These are phyloP conservation scores for Moesziomyces sp. DNA, from an alignment of 1,284 basidiomycete genomes.

Conservation along the genomic window DNA sequence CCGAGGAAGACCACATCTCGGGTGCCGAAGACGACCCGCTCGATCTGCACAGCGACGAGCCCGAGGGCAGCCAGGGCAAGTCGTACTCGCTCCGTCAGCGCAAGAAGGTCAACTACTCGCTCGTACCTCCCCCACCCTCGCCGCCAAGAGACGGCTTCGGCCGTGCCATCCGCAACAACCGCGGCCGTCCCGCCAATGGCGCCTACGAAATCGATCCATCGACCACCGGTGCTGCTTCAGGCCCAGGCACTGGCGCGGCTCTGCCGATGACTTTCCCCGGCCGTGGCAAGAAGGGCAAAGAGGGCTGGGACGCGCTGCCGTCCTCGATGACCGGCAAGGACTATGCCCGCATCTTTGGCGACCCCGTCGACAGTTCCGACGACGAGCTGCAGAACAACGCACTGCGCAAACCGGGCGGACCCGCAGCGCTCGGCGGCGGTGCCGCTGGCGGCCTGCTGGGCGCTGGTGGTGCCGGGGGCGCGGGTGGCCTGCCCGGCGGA, in stretches of 20 bases:
- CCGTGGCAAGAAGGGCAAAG: slow-evolving; percentile 55
- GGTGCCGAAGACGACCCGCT: slow-evolving; percentile 46
- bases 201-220: slow-evolving; percentile 38
- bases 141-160: slow-evolving; percentile 62
- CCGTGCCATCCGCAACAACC: slow-evolving; percentile 42
- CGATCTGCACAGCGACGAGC: slow-evolving; percentile 52
- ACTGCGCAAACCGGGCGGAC: slow-evolving; percentile 39
- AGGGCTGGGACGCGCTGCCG: slow-evolving; percentile 56
- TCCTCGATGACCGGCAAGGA: slow-evolving; percentile 63
- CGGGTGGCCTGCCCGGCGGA: slow-evolving; percentile 46
- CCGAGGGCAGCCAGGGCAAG: slow-evolving; percentile 50
- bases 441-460: slow-evolving; percentile 48
- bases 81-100: slow-evolving; percentile 62
- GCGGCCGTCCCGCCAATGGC: slow-evolving; percentile 24
- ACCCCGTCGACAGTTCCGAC: slow-evolving; percentile 61
- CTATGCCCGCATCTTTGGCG: slow-evolving; percentile 63
- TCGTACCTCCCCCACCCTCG: slow-evolving; percentile 56
- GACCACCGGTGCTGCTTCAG: slow-evolving; percentile 16
- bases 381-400: slow-evolving; percentile 58
- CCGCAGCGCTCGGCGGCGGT: slow-evolving; percentile 32
- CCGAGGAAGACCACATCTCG: slow-evolving; percentile 40
- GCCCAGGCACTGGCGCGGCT: slow-evolving; percentile 8
- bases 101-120: slow-evolving; percentile 65
- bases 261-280: slow-evolving; percentile 50
- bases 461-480: slow-evolving; percentile 43